These are phyloP conservation scores for Lagenidium giganteum DNA, from an alignment of 352 stramenopile species.

Conservation along the genomic window DNA sequence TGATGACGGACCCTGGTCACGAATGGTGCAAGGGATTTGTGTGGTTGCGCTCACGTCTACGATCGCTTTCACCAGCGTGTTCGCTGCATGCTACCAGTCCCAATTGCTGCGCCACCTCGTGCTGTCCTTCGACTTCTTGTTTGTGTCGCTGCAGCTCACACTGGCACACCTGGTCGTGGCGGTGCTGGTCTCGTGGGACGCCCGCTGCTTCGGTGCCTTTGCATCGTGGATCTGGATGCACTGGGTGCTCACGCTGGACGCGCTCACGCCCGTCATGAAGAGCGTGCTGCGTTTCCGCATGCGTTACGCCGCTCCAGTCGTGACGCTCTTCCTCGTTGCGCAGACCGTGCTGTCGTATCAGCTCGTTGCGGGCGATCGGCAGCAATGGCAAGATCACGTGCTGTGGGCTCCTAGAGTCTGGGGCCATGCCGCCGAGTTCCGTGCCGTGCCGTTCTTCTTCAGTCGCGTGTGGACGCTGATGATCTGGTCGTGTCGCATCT, in stretches of 20 bases:
- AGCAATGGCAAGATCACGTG: too few relatives aligned
- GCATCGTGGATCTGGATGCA: constrained; percentile 38
- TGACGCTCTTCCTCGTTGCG: neutral
- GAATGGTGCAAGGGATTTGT: too few relatives aligned
- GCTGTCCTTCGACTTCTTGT: constrained; percentile 15
- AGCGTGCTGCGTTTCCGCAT: constrained; percentile 10
- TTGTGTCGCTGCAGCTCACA: constrained; percentile 15
- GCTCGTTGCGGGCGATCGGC: neutral
- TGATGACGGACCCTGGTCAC: too few relatives aligned
- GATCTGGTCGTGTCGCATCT: constrained; percentile 15
- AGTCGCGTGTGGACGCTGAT: constrained; percentile 19
- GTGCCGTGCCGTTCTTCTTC: constrained; percentile 16
- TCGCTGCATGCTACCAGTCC: too few relatives aligned
- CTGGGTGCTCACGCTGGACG: constrained; percentile 28
- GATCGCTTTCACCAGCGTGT: constrained; percentile 2
- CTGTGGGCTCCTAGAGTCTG: constrained; percentile 6
- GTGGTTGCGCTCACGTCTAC: too few relatives aligned
- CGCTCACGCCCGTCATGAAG: constrained; percentile 10
- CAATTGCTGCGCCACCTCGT: constrained; percentile 8
- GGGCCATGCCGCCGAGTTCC: constrained; percentile 4
- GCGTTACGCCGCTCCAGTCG: constrained; percentile 2
- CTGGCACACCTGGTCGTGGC: constrained; percentile 12
- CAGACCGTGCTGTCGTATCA: constrained; percentile 4
- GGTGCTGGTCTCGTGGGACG: constrained; percentile 23
- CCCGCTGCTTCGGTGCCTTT: constrained; percentile 14